Conservation (phyloP, 2,329 filamentous ascomycete genomes). For the Lomentospora prolificans region DNA sequence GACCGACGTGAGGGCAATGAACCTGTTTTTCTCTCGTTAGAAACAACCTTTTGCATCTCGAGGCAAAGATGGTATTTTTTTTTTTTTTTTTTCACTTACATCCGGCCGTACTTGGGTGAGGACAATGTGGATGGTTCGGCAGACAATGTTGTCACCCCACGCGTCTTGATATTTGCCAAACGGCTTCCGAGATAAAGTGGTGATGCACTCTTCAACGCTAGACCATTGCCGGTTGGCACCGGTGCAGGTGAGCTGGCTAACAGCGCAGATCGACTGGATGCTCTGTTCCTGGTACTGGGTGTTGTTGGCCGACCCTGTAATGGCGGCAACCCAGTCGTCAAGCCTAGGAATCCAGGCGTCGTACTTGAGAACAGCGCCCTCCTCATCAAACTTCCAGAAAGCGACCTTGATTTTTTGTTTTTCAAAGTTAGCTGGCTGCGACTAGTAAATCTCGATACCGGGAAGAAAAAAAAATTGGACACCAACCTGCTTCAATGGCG, state of each 20-base stretch:
- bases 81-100: slow-evolving; percentile 13
- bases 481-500: slow-evolving; percentile 22
- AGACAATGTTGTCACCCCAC: slow-evolving; percentile 33
- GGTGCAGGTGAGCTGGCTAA: slow-evolving; percentile 23
- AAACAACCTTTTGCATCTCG: too few species aligned
- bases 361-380: slow-evolving; percentile 30
- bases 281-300: slow-evolving; percentile 17
- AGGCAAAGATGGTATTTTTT: too few species aligned
- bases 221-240: slow-evolving; percentile 26
- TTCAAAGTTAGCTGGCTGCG: too few species aligned
- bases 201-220: slow-evolving; percentile 22
- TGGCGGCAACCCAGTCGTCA: slow-evolving; percentile 24
- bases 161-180: slow-evolving; percentile 31
- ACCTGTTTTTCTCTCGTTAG: slow-evolving; percentile 11
- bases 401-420: too few species aligned
- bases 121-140: slow-evolving; percentile 29
- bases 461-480: neutral
- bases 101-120: slow-evolving; percentile 20
- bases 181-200: slow-evolving; percentile 19
- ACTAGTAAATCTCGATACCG: too few species aligned
- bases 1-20: slow-evolving; percentile 20
- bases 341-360: slow-evolving; percentile 34
- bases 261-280: slow-evolving; percentile 22
- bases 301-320: slow-evolving; percentile 18
- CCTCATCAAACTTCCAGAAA: slow-evolving; percentile 35